A percentile compares a stretch with the other conserved stretches of the same genome.
Evolutionary conservation across 306 rosid species (phyloP).

Genomic region (Trifolium repens): DNA sequence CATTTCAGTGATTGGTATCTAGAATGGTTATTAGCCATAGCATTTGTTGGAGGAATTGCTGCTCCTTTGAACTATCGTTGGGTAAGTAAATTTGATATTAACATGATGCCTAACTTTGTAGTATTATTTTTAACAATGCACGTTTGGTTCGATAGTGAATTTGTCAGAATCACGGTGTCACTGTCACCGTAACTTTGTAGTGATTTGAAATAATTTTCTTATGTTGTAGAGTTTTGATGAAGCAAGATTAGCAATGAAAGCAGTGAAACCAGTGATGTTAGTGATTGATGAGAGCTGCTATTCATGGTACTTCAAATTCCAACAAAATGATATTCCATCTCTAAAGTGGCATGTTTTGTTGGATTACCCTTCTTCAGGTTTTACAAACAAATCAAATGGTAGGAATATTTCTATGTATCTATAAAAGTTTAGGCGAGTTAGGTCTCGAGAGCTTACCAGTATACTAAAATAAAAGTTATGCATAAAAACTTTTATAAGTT

Average conservation of each 20-base stretch:
- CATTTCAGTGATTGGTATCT: slow-evolving; percentile 71
- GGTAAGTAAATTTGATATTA: slow-evolving; percentile 52
- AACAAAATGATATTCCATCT: slow-evolving; percentile 55
- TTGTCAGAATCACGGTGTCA: no score
- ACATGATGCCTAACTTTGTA: neutral
- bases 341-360: slow-evolving; percentile 68
- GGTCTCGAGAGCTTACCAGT: no score
- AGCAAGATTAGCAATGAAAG: slow-evolving; percentile 65
- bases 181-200: neutral
- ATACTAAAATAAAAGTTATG: neutral
- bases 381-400: slow-evolving; percentile 51
- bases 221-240: slow-evolving; percentile 69
- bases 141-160: no score
- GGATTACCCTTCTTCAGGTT: slow-evolving; percentile 54
- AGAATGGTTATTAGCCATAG: slow-evolving; percentile 90
- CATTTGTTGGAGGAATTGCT: slow-evolving; percentile 80
- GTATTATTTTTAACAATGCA: neutral
- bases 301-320: slow-evolving; percentile 63
- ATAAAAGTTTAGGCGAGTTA: neutral
- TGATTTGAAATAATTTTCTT: slow-evolving; percentile 26
- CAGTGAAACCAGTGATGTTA: slow-evolving; percentile 74
- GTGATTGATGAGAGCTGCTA: slow-evolving; percentile 70
- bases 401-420: slow-evolving; percentile 22
- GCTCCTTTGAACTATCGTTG: slow-evolving; percentile 93
- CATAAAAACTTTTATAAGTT: neutral